These are phyloP conservation scores for Psilocybe sp. DNA, from an alignment of 768 basidiomycete genomes.

Conservation along the genomic window DNA sequence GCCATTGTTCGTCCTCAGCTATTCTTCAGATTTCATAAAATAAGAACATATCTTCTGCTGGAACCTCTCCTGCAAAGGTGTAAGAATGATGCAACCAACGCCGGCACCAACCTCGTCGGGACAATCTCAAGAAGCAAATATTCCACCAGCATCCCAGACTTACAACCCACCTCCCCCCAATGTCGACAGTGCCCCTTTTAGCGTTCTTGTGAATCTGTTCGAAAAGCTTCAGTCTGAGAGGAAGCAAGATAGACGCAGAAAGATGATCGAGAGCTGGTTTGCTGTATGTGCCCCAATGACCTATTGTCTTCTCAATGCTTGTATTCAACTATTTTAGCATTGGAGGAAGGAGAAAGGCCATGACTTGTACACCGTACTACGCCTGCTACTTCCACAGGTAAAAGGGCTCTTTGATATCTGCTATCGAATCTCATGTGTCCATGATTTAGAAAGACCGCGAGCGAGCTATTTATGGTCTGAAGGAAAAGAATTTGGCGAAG, in stretches of 20 bases:
- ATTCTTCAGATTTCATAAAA: too few relatives aligned
- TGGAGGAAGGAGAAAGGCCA: constrained; percentile 86
- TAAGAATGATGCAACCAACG: constrained; percentile 56
- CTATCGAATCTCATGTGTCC: neutral
- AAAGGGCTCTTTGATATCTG: constrained; percentile 5
- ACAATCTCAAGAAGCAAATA: constrained; percentile 35
- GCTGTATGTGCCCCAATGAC: constrained; percentile 50
- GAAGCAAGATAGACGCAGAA: constrained; percentile 71
- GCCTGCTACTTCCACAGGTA: constrained; percentile 89
- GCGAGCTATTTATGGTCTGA: constrained; percentile 88
- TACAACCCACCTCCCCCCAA: constrained; percentile 65
- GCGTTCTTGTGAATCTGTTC: constrained; percentile 68
- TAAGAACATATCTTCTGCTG: too few relatives aligned
- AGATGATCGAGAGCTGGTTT: constrained; percentile 75
- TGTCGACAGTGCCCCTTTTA: constrained; percentile 66
- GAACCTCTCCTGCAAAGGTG: too few relatives aligned
- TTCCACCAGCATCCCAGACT: constrained; percentile 25
- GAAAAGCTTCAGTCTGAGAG: constrained; percentile 70
- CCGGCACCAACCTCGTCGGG: constrained; percentile 64
- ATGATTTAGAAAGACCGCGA: constrained; percentile 83
- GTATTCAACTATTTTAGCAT: constrained; percentile 42
- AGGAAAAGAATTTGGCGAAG: constrained; percentile 93
- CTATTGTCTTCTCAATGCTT: constrained; percentile 1
- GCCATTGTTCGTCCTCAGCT: neutral
- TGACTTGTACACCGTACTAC: constrained; percentile 87